These are phyloP conservation scores for Wickerhamomyces tratensis DNA, from an alignment of 805 yeast species.

Conservation along the genomic window DNA sequence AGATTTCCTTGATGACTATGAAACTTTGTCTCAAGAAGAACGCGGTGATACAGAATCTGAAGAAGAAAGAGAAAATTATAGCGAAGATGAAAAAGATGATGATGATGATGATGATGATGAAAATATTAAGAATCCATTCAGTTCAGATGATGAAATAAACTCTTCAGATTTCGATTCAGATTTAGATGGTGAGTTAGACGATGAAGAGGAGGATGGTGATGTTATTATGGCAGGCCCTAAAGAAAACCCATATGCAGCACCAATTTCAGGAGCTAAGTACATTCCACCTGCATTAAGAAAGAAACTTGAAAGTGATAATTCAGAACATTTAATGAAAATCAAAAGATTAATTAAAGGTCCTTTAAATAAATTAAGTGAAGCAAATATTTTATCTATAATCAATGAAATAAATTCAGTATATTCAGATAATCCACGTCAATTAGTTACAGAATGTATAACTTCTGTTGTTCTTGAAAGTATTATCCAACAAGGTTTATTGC, in stretches of 20 bases:
- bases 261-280: constrained; percentile 40
- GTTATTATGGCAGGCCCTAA: constrained; percentile 23
- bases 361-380: constrained; percentile 81
- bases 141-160: constrained; percentile 31
- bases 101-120: constrained; percentile 16
- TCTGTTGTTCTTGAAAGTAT: constrained; percentile 56
- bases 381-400: constrained; percentile 64
- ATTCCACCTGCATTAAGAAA: constrained; percentile 83
- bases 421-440: constrained; percentile 60
- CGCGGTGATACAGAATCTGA: constrained; percentile 24
- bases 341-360: constrained; percentile 69
- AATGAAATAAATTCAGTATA: constrained; percentile 59
- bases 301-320: constrained; percentile 29
- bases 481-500: constrained; percentile 48
- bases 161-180: constrained; percentile 35
- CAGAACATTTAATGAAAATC: constrained; percentile 39
- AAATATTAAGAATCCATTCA: constrained; percentile 22
- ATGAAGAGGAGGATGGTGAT: constrained; percentile 21
- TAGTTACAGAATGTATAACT: constrained; percentile 66
- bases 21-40: constrained; percentile 18
- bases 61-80: constrained; percentile 15
- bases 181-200: constrained; percentile 25
- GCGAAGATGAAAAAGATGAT: constrained; percentile 16
- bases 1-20: constrained; percentile 29
- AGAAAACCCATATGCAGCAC: constrained; percentile 76